Base-by-base conservation (phyloP, 306 rosid genomes). In the Fagus sylvatica region DNA sequence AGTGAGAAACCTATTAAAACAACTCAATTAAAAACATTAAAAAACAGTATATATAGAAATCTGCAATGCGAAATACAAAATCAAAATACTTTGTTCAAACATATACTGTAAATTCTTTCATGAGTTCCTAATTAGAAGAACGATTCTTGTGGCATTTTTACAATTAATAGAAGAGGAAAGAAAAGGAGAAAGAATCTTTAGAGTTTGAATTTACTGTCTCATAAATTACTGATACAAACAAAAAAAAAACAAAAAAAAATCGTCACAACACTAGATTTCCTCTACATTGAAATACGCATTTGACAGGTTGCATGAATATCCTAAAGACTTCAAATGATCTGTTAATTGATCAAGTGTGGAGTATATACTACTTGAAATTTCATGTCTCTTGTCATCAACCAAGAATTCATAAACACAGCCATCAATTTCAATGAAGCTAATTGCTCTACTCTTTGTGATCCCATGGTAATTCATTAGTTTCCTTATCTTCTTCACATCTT, bases 401-500 rank as follows among this genome's bases (percentile, higher is more conserved):
- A 78, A 83, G 74, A 90, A 85, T 51, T 87, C 83, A 78, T 62
- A 22, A 28, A 85, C 74, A 74, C 76, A 51, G 9, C 83, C 85
- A 86, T 83, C 82, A 16, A 89, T 86, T 76, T 89, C 89, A 61
- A 89, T 80, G 73, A 74, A 89, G 85, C 94, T 93, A 77, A 83
- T 81, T 69, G 93, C 98, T 78, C 74, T 87, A 48, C 86, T 84
- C 86, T 91, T 89, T 49, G 77, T 74, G 57, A 91, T 78, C 74
- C 89, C 87, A 53, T 74, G 70, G 28, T 84, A 79, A 81, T 86
- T 85, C 89, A 87, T 85, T 61, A 93, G 77, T 61, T 86, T 86
- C 80, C 97, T 83, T 40, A 93, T 78, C 48, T 86, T 93, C 80
- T 77, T 90, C 75, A 82, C 88, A 64, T 89, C 92, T 71, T 86